Evolutionary conservation across 305 asterid species (phyloP), one percentile per base, ranked within the genome.

Genomic region (Fraxinus latifolia): DNA sequence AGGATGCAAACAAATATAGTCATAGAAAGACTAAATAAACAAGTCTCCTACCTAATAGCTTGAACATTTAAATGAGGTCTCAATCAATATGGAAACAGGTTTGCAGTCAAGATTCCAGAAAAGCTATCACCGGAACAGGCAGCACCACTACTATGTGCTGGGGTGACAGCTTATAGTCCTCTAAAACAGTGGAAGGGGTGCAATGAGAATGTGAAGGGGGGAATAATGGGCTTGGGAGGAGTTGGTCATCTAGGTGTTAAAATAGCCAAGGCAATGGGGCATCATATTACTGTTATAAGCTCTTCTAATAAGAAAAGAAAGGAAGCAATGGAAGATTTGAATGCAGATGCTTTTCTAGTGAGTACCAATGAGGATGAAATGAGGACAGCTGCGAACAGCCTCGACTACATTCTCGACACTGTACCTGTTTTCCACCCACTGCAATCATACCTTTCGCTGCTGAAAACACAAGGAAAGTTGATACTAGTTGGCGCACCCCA

Each of bases 241-340:
- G 91, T 85, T 0, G 93, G 93, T 27, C 93, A 90, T 82, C 60
- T 90, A 0, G 93, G 87, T 5, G 91, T 90, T 0, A 82, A 82
- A 31, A 83, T 88, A 84, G 93, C 93, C n/a, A 90, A 90, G 71
- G 89, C 90, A 47, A 85, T 90, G 90, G 91, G 90, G 2, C 93
- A 90, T 80, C 93, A 90, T 8, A 89, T 90, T 1, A 90, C 91
- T 0, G 91, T 88, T 15, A 86, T 90, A 74, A 88, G 93, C 81
- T 84, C 91, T 15, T 88, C 93, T 0, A 79, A 77, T 15, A 88
- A 78, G 79, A 90, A 87, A 76, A 82, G 32, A n/a, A 74, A 68
- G 44, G 93, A 88, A 79, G 93, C 93, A 0, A 34, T 86, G 25
- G 83, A 81, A 31, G 83, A 88, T 58, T 81, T 90, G n/a, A 80